Evolutionary conservation across 352 stramenopile species (phyloP), one percentile per base, ranked within the genome.

Genomic region (Globisporangium parvum): DNA sequence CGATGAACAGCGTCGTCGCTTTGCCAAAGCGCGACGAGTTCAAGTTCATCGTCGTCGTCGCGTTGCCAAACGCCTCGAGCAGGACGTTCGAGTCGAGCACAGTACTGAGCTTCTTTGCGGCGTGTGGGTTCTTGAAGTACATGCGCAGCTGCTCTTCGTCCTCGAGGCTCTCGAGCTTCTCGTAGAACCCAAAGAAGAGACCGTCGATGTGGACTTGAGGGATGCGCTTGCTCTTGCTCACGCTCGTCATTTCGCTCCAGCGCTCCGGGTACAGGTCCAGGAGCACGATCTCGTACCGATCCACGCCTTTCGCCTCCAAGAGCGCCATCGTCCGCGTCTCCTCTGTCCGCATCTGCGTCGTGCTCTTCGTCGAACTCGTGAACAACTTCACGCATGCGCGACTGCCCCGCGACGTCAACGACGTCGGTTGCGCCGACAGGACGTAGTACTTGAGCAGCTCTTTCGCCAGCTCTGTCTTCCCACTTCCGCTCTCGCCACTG

Each of bases 281-380:
- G 33, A 90, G 58, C 21, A 92, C 77, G 20, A 89, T 82, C 47
- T 85, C 77, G 53, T 88, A 92, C 9, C 62, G 60, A 12, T 69
- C 70, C 12, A 88, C 70, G 44, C 77, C 70, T 65, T 92, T 90
- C 24, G 76, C 71, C 44, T 83, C 77, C n/a, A 92, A 58, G 11
- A 92, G 51, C n/a, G 77, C 77, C n/a, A 90, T 77, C 11, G 79
- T 87, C 24, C 77, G 64, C 12, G 75, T 62, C 50, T 92, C 81
- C 33, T 92, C 81, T 17, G 73, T 80, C n/a, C 81, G 74, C 81
- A 92, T 92, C 53, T 88, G 79, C 24, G 87, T 70, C 3, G 81
- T 92, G 57, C 81, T 92, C 65, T 89, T 92, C 20, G 81, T 92
- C 0, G 81, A 92, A 52, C 81, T 92, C 11, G 79, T 92, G 39